Percentiles rank a stretch among this genome's conserved stretches.
Conservation (phyloP, 2,329 filamentous ascomycete genomes). For the Ploettnerulaceae sp. region DNA sequence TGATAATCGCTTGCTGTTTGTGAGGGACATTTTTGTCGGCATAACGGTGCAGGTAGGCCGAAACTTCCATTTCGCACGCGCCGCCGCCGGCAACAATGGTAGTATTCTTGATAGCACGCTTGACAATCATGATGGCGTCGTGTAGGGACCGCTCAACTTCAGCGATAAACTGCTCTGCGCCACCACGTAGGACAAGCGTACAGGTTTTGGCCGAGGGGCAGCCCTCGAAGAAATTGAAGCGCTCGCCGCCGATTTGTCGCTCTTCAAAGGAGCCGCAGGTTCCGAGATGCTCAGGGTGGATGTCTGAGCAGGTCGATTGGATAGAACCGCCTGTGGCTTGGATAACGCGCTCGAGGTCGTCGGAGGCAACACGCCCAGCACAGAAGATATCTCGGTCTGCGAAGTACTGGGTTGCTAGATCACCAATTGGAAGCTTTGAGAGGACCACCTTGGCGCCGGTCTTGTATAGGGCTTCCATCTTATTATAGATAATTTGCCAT, state of each 20-base stretch:
- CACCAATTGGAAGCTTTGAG: slow-evolving; percentile 94
- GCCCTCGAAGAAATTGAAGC: slow-evolving; percentile 97
- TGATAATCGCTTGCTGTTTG: slow-evolving; percentile 97
- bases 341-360: slow-evolving; percentile 94
- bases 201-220: slow-evolving; percentile 96
- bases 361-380: slow-evolving; percentile 82
- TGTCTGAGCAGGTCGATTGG: slow-evolving; percentile 96
- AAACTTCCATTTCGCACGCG: slow-evolving; percentile 94
- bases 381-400: slow-evolving; percentile 98
- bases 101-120: slow-evolving; percentile 92
- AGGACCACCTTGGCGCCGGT: slow-evolving; percentile 96
- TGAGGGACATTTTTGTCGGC: slow-evolving; percentile 88
- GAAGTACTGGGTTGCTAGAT: slow-evolving; percentile 96
- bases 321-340: slow-evolving; percentile 88
- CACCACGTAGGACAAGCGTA: slow-evolving; percentile 89
- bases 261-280: slow-evolving; percentile 90
- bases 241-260: slow-evolving; percentile 93
- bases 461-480: slow-evolving; percentile 90
- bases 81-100: slow-evolving; percentile 94
- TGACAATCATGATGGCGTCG: slow-evolving; percentile 99
- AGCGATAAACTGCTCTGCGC: slow-evolving; percentile 97
- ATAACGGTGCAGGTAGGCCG: slow-evolving; percentile 84
- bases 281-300: slow-evolving; percentile 81
- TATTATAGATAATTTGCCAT: slow-evolving; percentile 99
- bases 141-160: slow-evolving; percentile 97